phyloP scores from a whole-genome alignment of 2,329 filamentous ascomycete genomes.

The Aureobasidium sp. region DNA sequence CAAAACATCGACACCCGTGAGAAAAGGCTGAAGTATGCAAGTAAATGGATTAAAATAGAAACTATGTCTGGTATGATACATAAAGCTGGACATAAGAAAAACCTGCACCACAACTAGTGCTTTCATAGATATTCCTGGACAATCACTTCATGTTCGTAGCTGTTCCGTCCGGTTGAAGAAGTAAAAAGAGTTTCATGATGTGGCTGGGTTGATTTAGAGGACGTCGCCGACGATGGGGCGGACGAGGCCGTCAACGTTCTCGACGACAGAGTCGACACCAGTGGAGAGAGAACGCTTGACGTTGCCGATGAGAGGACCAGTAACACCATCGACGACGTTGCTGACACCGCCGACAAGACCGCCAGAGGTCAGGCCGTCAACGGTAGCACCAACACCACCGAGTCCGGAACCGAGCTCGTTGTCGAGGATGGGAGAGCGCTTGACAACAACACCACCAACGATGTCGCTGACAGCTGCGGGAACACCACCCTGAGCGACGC shows the following conservation, averaged over 20 bases:
- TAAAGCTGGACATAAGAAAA: background rate
- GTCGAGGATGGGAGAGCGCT: background rate
- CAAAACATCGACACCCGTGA: no score
- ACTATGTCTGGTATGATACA: background rate
- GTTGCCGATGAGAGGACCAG: background rate
- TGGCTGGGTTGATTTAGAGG: background rate
- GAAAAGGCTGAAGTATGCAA: background rate
- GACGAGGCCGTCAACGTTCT: background rate
- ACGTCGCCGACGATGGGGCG: background rate
- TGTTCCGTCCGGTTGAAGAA: background rate
- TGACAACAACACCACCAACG: background rate
- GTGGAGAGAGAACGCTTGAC: background rate
- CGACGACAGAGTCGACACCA: background rate
- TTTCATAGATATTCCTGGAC: background rate
- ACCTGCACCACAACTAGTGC: background rate
- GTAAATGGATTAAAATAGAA: background rate
- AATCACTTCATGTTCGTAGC: background rate
- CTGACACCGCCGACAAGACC: background rate
- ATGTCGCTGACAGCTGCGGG: background rate
- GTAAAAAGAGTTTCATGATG: background rate
- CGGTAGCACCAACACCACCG: background rate
- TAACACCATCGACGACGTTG: background rate
- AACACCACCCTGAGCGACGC: background rate
- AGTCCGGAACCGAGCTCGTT: background rate
- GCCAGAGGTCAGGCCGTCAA: background rate